phyloP scores from a whole-genome alignment of 2,329 filamentous ascomycete genomes.

The Pyrenophora seminiperda region DNA sequence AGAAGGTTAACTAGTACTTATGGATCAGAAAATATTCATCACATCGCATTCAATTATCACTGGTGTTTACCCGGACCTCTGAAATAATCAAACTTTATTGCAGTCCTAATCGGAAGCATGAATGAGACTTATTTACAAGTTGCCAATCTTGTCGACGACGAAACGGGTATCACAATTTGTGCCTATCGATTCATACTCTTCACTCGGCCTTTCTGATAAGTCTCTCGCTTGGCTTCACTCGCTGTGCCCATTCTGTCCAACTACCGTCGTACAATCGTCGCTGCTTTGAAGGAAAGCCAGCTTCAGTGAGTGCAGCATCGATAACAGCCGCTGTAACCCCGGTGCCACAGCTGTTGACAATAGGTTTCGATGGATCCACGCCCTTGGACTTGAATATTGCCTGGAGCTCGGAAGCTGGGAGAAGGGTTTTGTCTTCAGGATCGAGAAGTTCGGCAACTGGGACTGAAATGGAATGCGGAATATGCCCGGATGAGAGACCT shows the following conservation, averaged over 20 bases:
- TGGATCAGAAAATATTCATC: background rate
- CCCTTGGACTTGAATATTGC: conserved; percentile 80
- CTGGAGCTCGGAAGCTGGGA: conserved; percentile 72
- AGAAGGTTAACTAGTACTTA: background rate
- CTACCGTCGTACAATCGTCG: conserved; percentile 91
- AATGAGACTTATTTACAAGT: too few species aligned
- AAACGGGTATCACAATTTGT: too few species aligned
- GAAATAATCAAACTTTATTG: too few species aligned
- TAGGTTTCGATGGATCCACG: conserved; percentile 76
- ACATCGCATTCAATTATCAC: too few species aligned
- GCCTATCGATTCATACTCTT: too few species aligned
- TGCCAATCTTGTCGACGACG: too few species aligned
- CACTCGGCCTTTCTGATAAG: conserved; percentile 61
- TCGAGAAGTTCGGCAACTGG: conserved; percentile 82
- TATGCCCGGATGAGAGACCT: conserved; percentile 81
- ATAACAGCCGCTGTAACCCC: conserved; percentile 92
- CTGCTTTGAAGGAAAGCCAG: conserved; percentile 71
- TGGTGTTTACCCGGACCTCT: too few species aligned
- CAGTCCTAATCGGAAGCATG: too few species aligned
- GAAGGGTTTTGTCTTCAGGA: conserved; percentile 78
- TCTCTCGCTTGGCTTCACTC: conserved; percentile 65
- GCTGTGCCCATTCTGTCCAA: conserved; percentile 88
- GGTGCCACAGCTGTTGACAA: conserved; percentile 88
- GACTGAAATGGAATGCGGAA: conserved; percentile 84
- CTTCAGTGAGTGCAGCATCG: conserved; percentile 82